These are phyloP conservation scores for Wickerhamiella galacta DNA, from an alignment of 805 yeast genomes.

Conservation along the genomic window DNA sequence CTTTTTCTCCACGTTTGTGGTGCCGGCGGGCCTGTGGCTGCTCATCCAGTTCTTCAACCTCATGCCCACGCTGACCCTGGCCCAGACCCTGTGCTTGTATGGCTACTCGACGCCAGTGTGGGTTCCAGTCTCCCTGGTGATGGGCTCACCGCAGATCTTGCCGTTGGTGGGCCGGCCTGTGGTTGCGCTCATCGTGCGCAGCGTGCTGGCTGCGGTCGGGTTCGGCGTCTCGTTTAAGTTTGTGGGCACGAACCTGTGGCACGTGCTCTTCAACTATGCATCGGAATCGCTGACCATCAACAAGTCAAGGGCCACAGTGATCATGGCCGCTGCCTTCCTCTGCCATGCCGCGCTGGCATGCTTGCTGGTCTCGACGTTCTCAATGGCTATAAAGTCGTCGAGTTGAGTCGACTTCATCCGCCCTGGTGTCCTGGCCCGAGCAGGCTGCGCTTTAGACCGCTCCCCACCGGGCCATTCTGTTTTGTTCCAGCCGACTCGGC, in stretches of 20 bases:
- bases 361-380: neutral
- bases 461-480: too few species aligned
- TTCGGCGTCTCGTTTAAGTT: constrained; percentile 43
- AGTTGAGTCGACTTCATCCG: too few species aligned
- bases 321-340: constrained; percentile 10
- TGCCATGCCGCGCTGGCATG: constrained; percentile 26
- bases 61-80: constrained; percentile 26
- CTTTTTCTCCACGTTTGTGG: constrained; percentile 56
- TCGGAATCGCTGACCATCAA: constrained; percentile 11
- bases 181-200: constrained; percentile 33
- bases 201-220: constrained; percentile 46
- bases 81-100: constrained; percentile 53
- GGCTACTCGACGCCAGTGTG: constrained; percentile 75
- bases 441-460: too few species aligned
- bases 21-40: constrained; percentile 43
- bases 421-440: too few species aligned
- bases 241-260: constrained; percentile 29
- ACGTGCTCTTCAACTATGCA: constrained; percentile 17
- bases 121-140: constrained; percentile 62
- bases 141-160: constrained; percentile 40
- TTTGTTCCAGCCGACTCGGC: too few species aligned
- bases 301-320: constrained; percentile 8
- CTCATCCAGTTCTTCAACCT: constrained; percentile 40
- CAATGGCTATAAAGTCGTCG: too few species aligned
- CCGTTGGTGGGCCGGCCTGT: constrained; percentile 29